Evolutionary conservation across 2,329 filamentous ascomycete genomes (phyloP).

Genomic region (Diaporthe destruens): DNA sequence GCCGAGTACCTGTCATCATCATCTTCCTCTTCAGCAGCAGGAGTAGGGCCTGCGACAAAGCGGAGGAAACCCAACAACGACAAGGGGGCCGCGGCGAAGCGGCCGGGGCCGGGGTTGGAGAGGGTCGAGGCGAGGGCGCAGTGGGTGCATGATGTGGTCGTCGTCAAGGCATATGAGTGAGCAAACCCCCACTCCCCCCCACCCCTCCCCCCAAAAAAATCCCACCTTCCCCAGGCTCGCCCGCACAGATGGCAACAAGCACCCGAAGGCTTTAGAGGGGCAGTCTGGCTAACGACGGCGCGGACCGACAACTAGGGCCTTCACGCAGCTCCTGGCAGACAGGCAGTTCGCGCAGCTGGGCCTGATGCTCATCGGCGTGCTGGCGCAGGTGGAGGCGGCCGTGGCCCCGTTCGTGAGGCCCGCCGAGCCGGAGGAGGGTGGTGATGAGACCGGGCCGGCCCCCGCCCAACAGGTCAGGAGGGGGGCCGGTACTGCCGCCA

Average conservation of each 20-base stretch:
- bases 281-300: slow-evolving; percentile 5
- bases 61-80: slow-evolving; percentile 28
- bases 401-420: slow-evolving; percentile 53
- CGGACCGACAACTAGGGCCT: slow-evolving; percentile 60
- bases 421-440: slow-evolving; percentile 42
- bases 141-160: slow-evolving; percentile 57
- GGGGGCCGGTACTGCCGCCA: neutral
- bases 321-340: slow-evolving; percentile 78
- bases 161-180: slow-evolving; percentile 60
- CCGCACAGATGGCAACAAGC: neutral
- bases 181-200: slow-evolving; percentile 44
- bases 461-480: slow-evolving; percentile 43
- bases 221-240: accelerated
- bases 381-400: slow-evolving; percentile 69
- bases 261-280: neutral
- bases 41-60: slow-evolving; percentile 37
- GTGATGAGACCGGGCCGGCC: slow-evolving; percentile 43
- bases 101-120: slow-evolving; percentile 37
- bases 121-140: slow-evolving; percentile 46
- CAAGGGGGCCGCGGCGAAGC: neutral
- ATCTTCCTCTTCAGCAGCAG: slow-evolving; percentile 25
- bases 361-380: slow-evolving; percentile 73
- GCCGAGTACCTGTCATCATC: slow-evolving; percentile 31
- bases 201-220: too few relatives aligned
- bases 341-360: slow-evolving; percentile 80